Conservation (phyloP, 768 basidiomycete species). For the Termitomyces sp. region DNA sequence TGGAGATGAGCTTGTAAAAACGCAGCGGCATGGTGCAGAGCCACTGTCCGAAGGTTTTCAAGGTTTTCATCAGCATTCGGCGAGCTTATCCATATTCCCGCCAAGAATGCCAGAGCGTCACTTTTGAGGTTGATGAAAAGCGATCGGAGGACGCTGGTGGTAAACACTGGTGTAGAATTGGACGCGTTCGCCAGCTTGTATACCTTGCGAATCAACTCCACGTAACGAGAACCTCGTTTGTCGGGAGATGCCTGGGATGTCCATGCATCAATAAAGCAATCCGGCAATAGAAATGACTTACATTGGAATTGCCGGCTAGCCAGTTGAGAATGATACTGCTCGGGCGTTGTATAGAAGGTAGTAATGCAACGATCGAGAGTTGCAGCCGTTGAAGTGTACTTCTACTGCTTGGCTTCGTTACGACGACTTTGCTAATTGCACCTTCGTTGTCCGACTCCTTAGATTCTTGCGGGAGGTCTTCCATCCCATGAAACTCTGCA, state of each 20-base stretch:
- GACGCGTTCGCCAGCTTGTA: constrained; percentile 65
- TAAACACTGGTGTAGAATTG: constrained; percentile 39
- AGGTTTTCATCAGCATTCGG: constrained; percentile 19
- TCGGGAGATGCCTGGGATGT: constrained; percentile 7
- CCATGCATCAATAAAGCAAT: background rate
- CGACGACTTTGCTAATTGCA: constrained; percentile 41
- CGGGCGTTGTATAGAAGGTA: constrained; percentile 47
- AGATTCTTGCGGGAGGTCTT: constrained; percentile 26
- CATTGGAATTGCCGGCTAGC: constrained; percentile 33
- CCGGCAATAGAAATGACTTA: constrained; percentile 17
- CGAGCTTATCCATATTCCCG: constrained; percentile 53
- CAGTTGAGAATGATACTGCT: constrained; percentile 39
- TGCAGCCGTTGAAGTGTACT: constrained; percentile 53
- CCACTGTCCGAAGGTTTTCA: constrained; percentile 38
- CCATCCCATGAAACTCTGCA: constrained; percentile 38
- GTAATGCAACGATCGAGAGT: constrained; percentile 43
- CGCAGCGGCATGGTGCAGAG: constrained; percentile 71
- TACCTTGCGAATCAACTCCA: constrained; percentile 53
- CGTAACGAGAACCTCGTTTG: constrained; percentile 35
- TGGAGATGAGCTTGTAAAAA: constrained; percentile 71
- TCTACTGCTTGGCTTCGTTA: constrained; percentile 55
- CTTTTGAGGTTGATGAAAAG: constrained; percentile 67
- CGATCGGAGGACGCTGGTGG: constrained; percentile 50
- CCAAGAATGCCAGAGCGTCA: constrained; percentile 75
- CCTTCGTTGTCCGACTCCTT: constrained; percentile 30